Base-by-base conservation (phyloP, 768 basidiomycete species). In the Mycena belliarum region DNA sequence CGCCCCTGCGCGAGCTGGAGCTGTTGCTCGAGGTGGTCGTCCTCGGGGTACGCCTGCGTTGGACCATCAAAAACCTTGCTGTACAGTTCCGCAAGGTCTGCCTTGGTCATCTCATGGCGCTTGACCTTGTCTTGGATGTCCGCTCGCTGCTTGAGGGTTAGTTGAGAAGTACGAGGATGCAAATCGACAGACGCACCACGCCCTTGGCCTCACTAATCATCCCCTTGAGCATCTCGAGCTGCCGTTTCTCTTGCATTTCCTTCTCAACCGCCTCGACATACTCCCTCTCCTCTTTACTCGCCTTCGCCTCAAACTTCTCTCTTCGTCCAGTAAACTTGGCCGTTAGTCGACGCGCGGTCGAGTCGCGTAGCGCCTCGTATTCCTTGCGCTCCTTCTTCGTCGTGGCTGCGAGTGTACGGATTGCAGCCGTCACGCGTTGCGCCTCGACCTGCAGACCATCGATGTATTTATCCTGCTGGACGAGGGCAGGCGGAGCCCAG, bases 341-440 rank as follows among this genome's bases (percentile, higher is more conserved):
- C 1, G 77, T 74, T 14, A 79, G 65, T 56, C 74, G 63, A 32
- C 73, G 63, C 12, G 74, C 66, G 8, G 75, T 75, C 16, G 78
- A 76, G 57, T 81, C 74, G 20, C 76, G 66, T 40, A 79, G 54
- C 16, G 65, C 61, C 49, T 75, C 73, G 63, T 80, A 76, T 49
- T 77, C 78, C 64, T 77, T 76, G 45, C 77, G 63, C 62, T 79
- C 78, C 60, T 80, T 80, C 62, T 70, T 76, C 21, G 79, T 80
- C 57, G 71, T 73, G 51, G 69, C 67, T 10, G 66, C 66, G n/a
- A 78, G 66, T 24, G 60, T 63, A 40, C 59, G 59, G 23, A 79
- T 69, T 50, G 63, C 61, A 28, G 67, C 63, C 29, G 69, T 67
- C 11, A 55, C 51, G 21, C 40, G 40, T 4, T 54, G 52, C 23